Conservation (phyloP, 345 rosid species). For the Noccaea bulbosa region DNA sequence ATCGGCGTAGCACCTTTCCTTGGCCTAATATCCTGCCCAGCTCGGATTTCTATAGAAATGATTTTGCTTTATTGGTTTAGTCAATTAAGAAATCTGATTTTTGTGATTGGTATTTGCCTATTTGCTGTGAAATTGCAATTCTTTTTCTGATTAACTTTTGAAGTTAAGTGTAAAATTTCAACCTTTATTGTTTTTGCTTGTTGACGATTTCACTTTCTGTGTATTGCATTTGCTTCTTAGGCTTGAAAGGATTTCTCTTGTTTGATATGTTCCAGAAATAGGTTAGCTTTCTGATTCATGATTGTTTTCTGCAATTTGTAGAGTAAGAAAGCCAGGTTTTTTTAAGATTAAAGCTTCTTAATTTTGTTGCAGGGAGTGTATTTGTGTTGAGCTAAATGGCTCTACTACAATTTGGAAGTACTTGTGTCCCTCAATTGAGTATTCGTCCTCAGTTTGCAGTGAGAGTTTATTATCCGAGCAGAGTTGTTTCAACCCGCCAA, state of each 20-base stretch:
- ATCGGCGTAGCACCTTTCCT: neutral
- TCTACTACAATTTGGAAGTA: slow-evolving; percentile 69
- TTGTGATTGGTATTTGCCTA: neutral
- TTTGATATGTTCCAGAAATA: neutral
- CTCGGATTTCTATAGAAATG: neutral
- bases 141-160: neutral
- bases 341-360: neutral
- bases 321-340: neutral
- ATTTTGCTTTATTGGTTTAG: neutral
- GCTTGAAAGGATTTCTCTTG: neutral
- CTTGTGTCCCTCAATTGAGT: slow-evolving; percentile 80
- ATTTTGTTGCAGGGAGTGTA: slow-evolving; percentile 37
- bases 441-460: slow-evolving; percentile 55
- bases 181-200: neutral
- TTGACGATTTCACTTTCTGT: neutral
- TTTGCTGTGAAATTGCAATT: neutral
- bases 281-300: neutral
- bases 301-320: neutral
- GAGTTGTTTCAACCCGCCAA: slow-evolving; percentile 40
- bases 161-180: neutral
- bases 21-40: neutral
- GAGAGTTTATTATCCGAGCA: slow-evolving; percentile 48
- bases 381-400: slow-evolving; percentile 56
- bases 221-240: slow-evolving; percentile 3
- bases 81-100: neutral